Evolutionary conservation across 108 stramenopile genomes (phyloP), one percentile per base, ranked within the genome.

Genomic region (Cyclotella baltica): DNA sequence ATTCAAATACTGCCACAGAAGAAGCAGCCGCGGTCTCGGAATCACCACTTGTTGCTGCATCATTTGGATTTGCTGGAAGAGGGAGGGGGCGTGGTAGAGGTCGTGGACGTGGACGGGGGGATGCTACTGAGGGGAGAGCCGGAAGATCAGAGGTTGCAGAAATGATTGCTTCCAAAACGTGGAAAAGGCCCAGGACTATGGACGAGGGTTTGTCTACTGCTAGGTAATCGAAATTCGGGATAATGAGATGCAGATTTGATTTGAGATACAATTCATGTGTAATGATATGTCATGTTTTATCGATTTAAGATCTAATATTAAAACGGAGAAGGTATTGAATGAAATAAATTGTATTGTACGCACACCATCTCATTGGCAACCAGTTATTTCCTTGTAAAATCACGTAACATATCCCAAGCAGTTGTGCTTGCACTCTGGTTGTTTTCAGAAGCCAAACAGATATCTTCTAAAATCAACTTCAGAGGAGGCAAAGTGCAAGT

Each of bases 141-240:
- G 88, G 88, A 43, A 72, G 88, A 11, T 63, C 64, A 10, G 86
- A 88, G 25, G 88, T 93, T 47, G 76, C 76, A 11, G 87, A 67
- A 61, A 77, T 87, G 84, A 79, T 93, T 52, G 83, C 89, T 19
- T 84, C 92, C 35, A 93, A 91, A 62, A 89, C 87, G 20, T 93
- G 92, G 92, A 86, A 83, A 15, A 86, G 92, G 47, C 82, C 82
- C 18, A 56, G 82, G 34, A 83, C 82, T 33, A 79, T 83, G 77
- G 82, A 83, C 47, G 82, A 83, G 38, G 81, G 81, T 15, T 59
- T 82, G 57, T 73, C 79, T 28, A 52, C 79, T 13, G 8, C 38
- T 29, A 65, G 64, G 43, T 65, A 34, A 62, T 62, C n/a, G n/a
- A n/a, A n/a, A n/a, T n/a, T n/a, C n/a, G n/a, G n/a, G n/a, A n/a